These are phyloP conservation scores for Massarina eburnea DNA, from an alignment of 2,329 filamentous ascomycete genomes.

Conservation along the genomic window DNA sequence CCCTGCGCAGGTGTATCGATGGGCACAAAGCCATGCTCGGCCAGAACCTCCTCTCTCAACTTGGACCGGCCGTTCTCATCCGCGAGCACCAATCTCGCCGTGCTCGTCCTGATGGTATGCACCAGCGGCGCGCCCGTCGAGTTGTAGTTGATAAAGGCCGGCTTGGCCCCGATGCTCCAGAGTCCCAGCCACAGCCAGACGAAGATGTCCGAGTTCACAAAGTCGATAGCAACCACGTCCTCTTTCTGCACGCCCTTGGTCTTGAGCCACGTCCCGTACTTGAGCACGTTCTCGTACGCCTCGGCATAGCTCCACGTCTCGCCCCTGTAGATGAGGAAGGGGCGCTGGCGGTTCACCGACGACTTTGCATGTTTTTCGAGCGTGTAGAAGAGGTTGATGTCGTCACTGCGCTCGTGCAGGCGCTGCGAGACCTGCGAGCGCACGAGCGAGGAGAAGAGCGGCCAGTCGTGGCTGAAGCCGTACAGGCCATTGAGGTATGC, in stretches of 20 bases:
- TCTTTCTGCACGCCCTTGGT: slow-evolving; percentile 36
- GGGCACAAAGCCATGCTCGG: slow-evolving; percentile 29
- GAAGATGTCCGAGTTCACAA: slow-evolving; percentile 40
- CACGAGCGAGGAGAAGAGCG: slow-evolving; percentile 59
- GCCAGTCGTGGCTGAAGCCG: slow-evolving; percentile 63
- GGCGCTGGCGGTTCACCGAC: slow-evolving; percentile 20
- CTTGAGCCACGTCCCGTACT: slow-evolving; percentile 42
- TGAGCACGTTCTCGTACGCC: slow-evolving; percentile 36
- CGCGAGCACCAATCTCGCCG: slow-evolving; percentile 59
- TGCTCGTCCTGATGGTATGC: slow-evolving; percentile 60
- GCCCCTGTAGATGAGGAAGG: slow-evolving; percentile 39
- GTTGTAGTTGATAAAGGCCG: slow-evolving; percentile 45
- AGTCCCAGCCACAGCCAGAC: slow-evolving; percentile 43
- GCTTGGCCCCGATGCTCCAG: slow-evolving; percentile 42
- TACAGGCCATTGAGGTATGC: slow-evolving; percentile 70
- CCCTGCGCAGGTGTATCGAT: slow-evolving; percentile 7
- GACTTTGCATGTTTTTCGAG: slow-evolving; percentile 37
- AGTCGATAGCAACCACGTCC: slow-evolving; percentile 44
- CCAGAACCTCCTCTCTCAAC: slow-evolving; percentile 28
- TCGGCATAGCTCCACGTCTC: slow-evolving; percentile 37
- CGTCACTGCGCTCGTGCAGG: slow-evolving; percentile 58
- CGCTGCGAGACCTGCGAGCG: slow-evolving; percentile 49
- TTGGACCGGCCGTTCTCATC: slow-evolving; percentile 52
- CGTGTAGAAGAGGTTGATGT: slow-evolving; percentile 57
- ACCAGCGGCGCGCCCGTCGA: slow-evolving; percentile 38